These are phyloP conservation scores for Neurospora sp. DNA, from an alignment of 495 filamentous ascomycete species.

Conservation along the genomic window DNA sequence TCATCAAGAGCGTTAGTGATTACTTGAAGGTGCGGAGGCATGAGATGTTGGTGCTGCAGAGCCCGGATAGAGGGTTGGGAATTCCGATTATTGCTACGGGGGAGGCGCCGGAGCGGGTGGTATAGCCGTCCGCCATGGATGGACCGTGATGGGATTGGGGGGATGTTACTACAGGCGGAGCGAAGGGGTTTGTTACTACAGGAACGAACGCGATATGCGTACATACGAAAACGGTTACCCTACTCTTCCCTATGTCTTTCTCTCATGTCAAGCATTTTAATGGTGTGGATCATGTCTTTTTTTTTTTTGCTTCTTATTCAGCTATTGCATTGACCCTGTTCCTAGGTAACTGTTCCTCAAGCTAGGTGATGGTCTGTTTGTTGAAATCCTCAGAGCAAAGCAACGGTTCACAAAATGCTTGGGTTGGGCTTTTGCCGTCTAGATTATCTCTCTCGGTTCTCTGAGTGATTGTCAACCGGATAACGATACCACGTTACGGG, in stretches of 20 bases:
- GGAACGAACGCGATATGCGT: not conserved
- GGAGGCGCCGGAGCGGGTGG: slow-evolving; percentile 72
- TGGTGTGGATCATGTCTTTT: not conserved
- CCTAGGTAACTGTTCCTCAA: not conserved
- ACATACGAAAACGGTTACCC: not conserved
- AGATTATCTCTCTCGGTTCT: too few relatives aligned
- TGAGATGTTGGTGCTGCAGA: slow-evolving; percentile 87
- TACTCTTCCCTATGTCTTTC: not conserved
- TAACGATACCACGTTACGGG: not conserved
- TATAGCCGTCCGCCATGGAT: slow-evolving; percentile 35
- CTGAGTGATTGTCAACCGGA: not conserved
- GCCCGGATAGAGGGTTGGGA: slow-evolving; percentile 79
- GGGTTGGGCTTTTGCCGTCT: too few relatives aligned
- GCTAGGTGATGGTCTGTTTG: too few relatives aligned
- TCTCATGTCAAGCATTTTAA: not conserved
- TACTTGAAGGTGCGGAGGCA: slow-evolving; percentile 80
- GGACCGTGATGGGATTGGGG: not conserved
- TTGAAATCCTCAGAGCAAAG: too few relatives aligned
- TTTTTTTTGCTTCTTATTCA: not conserved
- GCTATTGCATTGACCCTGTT: not conserved
- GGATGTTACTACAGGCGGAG: not conserved
- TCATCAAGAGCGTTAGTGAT: slow-evolving; percentile 83
- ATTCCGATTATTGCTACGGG: slow-evolving; percentile 84
- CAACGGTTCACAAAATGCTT: too few relatives aligned
- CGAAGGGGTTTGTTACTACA: not conserved